Base-by-base conservation (phyloP, 352 stramenopile genomes). In the Globisporangium nodosum region DNA sequence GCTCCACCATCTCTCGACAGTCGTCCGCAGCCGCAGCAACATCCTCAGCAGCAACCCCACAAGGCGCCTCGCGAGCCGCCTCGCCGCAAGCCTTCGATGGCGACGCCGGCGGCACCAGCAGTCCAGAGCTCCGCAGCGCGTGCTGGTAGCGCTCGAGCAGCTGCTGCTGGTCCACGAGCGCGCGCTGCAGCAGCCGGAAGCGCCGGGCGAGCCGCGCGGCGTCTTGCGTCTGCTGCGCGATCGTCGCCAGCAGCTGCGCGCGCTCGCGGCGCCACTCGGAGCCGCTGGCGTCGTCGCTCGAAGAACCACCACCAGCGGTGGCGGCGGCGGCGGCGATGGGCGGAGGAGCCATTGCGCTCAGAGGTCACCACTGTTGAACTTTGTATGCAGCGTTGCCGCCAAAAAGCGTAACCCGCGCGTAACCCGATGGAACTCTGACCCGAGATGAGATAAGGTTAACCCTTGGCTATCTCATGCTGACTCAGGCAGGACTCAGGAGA, bases 141-240 rank as follows among this genome's bases (percentile, higher is more conserved):
- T 63, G 58, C 50, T 94, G 76, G 54, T 91, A 90, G 20, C 67
- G 72, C 47, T 94, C 76, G 20, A 94, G 50, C 35, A 65, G 20
- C 31, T 27, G 15, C 24, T 47, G 27, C 16, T 54, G 50, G 31
- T 76, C 15, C 65, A 62, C 6, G 65, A 86, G 31, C 75, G 73
- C 3, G 62, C 61, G 43, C 69, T 85, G 35, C 64, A 69, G 2
- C 54, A 76, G 9, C 69, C 16, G 15, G 40, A 46, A 46, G 13
- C 40, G 40, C 13, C 18, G 15, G 1, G 40, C 15, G 5, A 46
- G 40, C 11, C 15, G 40, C 40, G 13, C 12, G 15, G 9, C 15
- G 0, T 18, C 40, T 12, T 46, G 8, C 15, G 15, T 16, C 40
- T 46, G 40, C 12, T n/a, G 40, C 40, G 40, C 40, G 18, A 46